Conservation (phyloP, 257 asterid genomes). For the Cruciata laevipes region DNA sequence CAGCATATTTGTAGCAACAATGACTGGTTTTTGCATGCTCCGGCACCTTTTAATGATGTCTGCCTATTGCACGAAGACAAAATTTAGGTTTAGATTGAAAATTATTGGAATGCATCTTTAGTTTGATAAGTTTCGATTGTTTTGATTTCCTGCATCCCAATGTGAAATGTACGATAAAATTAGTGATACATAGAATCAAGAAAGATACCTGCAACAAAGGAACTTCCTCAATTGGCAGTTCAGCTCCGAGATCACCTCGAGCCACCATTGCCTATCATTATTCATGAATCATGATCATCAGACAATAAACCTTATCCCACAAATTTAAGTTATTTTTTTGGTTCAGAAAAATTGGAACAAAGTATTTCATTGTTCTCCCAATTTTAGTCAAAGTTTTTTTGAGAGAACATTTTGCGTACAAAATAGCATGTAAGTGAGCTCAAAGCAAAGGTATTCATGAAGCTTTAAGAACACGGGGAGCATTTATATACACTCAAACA, state of each 20-base stretch:
- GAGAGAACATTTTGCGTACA: background rate
- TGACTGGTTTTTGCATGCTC: slow-evolving; percentile 83
- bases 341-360: background rate
- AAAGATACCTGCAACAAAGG: slow-evolving; percentile 83
- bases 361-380: background rate
- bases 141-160: background rate
- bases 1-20: slow-evolving; percentile 96
- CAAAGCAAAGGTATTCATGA: too few relatives aligned
- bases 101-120: background rate
- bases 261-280: slow-evolving; percentile 96
- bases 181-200: slow-evolving; percentile 1
- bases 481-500: background rate
- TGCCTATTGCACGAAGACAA: slow-evolving; percentile 36
- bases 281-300: background rate
- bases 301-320: background rate
- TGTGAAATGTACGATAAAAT: background rate
- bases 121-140: background rate
- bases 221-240: slow-evolving; percentile 97
- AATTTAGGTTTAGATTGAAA: background rate
- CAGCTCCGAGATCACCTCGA: slow-evolving; percentile 99
- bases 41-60: slow-evolving; percentile 89
- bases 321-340: background rate
- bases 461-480: background rate
- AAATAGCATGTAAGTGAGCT: background rate
- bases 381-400: background rate